Base-by-base conservation (phyloP, 1,284 basidiomycete genomes). In the Marasmius fiardii region DNA sequence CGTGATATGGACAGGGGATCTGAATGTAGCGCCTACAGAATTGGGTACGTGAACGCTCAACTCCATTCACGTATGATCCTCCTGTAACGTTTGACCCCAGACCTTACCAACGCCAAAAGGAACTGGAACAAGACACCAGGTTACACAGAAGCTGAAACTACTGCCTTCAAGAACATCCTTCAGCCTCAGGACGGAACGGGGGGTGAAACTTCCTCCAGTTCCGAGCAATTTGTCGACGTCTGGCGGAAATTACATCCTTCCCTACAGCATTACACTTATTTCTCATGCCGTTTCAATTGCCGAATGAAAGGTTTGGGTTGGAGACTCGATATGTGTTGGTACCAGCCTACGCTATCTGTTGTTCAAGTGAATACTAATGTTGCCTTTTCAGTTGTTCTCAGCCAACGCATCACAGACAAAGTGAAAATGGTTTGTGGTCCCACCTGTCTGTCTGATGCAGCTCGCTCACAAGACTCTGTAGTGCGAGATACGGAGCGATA, bases 1-100 rank as follows among this genome's bases (percentile, higher is more conserved):
- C 2, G 87, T 95, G 10, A 88, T 95, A 56, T 95, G 93, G 93
- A 78, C 81, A n/a, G 93, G 93, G 24, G 93, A 95, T 68, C 66
- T 95, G 59, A 95, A 95, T 62, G 91, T 93, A 31, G 91, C 93
- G 1, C 89, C 89, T 2, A 89, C 88, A 1, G 85, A 78, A 53
- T 75, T 81, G 53, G 89, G 89, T 86, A 55, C 44, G 60, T 7
- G 8, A 45, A 39, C 35, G 18, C 55, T 50, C 16, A 2, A 16
- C 31, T 20, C 18, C n/a, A 0, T 12, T 39, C n/a, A n/a, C n/a
- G n/a, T 6, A 34, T 18, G 21, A 31, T 12, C 2, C 28, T 55
- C 51, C 37, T 35, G 41, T 50, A 31, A 34, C 24, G 39, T 3
- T 43, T 41, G 7, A 23, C n/a, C 4, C 7, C 61, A 88, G 88